Evolutionary conservation across 129 eudicot genomes (phyloP).

Genomic region (Artemisia argyi): DNA sequence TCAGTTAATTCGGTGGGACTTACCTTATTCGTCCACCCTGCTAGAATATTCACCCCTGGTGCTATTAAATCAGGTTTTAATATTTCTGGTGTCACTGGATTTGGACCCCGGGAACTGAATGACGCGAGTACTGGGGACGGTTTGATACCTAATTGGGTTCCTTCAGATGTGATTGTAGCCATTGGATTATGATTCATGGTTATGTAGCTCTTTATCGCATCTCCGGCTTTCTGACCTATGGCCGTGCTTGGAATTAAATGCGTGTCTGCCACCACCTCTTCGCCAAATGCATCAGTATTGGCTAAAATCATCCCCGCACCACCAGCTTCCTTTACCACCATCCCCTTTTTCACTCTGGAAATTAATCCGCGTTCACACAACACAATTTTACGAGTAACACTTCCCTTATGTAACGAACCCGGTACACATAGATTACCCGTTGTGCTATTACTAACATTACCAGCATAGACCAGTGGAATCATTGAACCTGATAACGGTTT

Average conservation of each 20-base stretch:
- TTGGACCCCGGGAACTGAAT: constrained; percentile 77
- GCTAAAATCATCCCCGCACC: constrained; percentile 84
- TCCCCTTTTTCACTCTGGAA: constrained; percentile 64
- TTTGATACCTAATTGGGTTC: constrained; percentile 62
- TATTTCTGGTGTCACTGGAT: constrained; percentile 53
- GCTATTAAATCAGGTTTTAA: constrained; percentile 83
- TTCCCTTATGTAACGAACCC: constrained; percentile 46
- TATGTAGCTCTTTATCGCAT: constrained; percentile 55
- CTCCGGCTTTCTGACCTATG: constrained; percentile 50
- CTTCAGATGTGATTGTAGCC: constrained; percentile 46
- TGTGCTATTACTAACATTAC: constrained; percentile 39
- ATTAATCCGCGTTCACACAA: constrained; percentile 67
- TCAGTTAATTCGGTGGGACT: constrained; percentile 66
- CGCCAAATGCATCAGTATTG: constrained; percentile 60
- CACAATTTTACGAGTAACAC: constrained; percentile 73
- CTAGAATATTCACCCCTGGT: constrained; percentile 81
- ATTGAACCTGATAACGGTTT: constrained; percentile 32
- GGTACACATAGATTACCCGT: constrained; percentile 47
- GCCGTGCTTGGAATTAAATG: constrained; percentile 65
- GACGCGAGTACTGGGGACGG: constrained; percentile 73
- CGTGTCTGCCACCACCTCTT: constrained; percentile 77
- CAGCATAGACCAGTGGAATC: constrained; percentile 60
- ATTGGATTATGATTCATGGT: constrained; percentile 35
- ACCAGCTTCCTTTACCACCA: constrained; percentile 66
- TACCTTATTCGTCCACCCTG: constrained; percentile 61